Evolutionary conservation across 208 protist species (phyloP), one percentile per base, ranked within the genome.

Genomic region (Trypanosoma scelopori): DNA sequence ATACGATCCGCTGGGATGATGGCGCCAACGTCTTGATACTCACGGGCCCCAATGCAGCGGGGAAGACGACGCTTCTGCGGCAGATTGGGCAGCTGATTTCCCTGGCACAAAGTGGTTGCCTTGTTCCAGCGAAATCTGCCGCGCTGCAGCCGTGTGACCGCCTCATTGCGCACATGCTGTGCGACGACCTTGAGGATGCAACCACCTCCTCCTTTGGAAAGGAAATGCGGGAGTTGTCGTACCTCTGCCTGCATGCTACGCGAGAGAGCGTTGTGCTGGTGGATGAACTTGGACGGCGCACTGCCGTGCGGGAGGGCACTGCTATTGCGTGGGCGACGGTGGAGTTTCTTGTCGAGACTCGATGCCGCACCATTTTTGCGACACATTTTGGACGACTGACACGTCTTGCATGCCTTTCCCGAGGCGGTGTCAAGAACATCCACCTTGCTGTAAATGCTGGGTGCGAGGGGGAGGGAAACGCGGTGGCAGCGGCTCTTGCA

Each of bases 241-340:
- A 98, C 41, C 5, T 91, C 27, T 78, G 95, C 48, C 67, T 82
- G 68, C 69, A 77, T 41, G 95, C 96, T 2, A 99, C 97, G 9
- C 22, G 35, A 3, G 61, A 85, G 28, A 98, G 92, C 37, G 69
- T 99, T 12, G 97, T 99, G 48, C 87, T 99, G 39, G 63, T 99
- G 13, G 98, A 99, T 72, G 98, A 99, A 76, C 84, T 99, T 3
- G 98, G 98, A 20, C 66, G 98, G n/a, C 92, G 96, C 68, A 99
- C 96, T 0, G 85, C 74, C 32, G 98, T 94, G 16, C 91, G 91
- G 32, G 97, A 99, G 56, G 98, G 97, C 43, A 91, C 81, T 49
- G 87, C 96, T 15, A 96, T 99, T 45, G 98, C 98, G 0, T 98
- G 95, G 74, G 91, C 97, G 0, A 93, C 98, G 22, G 64, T 96